Percentiles rank a stretch among this genome's conserved stretches.
Evolutionary conservation across 345 rosid species (phyloP).

Genomic region (Eucalyptus pauciflora): DNA sequence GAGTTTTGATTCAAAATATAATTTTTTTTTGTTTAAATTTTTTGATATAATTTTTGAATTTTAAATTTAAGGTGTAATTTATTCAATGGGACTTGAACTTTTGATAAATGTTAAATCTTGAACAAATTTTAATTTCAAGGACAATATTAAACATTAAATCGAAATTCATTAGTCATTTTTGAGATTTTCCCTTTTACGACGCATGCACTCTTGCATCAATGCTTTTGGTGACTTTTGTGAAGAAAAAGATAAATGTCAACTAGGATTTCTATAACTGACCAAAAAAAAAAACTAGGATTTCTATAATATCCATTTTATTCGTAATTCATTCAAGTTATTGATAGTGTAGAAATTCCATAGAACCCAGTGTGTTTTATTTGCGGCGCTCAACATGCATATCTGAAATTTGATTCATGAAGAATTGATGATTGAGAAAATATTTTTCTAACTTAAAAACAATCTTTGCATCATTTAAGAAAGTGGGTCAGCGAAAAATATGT

Average conservation of each 20-base stretch:
- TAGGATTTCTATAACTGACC: neutral
- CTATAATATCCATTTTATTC: no score
- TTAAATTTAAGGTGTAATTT: no score
- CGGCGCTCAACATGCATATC: neutral
- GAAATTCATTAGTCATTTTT: no score
- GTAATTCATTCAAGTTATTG: neutral
- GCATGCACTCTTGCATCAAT: neutral
- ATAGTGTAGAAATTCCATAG: neutral
- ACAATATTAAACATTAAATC: rapidly evolving
- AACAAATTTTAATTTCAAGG: neutral
- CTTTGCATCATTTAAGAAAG: no score
- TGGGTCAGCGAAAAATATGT: no score
- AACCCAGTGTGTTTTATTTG: rapidly evolving
- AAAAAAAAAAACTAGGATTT: neutral
- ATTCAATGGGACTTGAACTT: no score
- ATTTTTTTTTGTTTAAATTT: no score
- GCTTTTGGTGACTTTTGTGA: neutral
- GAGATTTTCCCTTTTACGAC: no score
- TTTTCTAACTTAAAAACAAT: no score
- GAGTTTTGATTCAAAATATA: no score
- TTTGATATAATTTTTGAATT: rapidly evolving
- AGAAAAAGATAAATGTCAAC: no score
- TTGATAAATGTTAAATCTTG: neutral
- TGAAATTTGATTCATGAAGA: neutral
- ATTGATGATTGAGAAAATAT: no score